Base-by-base conservation (phyloP, 1,139 yeast genomes). In the Saccharomyces hybrid region DNA sequence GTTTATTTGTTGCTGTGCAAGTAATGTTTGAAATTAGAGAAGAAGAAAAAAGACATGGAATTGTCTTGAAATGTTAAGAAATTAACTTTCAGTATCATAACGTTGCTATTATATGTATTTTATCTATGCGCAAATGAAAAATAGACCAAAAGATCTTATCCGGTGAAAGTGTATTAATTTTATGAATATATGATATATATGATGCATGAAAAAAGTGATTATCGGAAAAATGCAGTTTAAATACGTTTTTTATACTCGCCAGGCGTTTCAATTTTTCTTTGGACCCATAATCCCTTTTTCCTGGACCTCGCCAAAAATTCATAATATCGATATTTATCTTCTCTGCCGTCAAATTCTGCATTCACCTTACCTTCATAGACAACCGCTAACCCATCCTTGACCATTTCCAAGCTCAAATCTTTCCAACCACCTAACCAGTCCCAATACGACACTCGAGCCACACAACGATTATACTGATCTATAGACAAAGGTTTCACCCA, bases 1-100 rank as follows among this genome's bases (percentile, higher is more conserved):
- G 88, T 55, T 75, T 93, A 49, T 93, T 86, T 71, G 84, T 89
- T 24, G 98, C 86, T 2, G 84, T 83, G 0, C 98, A 91, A 69
- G 86, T 90, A 28, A 93, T 93, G 99, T 91, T 90, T 74, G 99
- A 95, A 70, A 72, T 87, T 58, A 79, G 99, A 63, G 95, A 89
- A 67, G 75, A 82, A 46, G 99, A 93, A 68, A 84, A 81, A 70
- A 79, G 98, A 64, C 76, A 79, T 54, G 98, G 97, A 1, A 79
- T 91, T 31, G 82, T 86, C 67, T 82, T 90, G 47, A 82, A 88
- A 66, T 93, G 97, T 71, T 91, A 63, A 56, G 11, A 9, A 14
- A 1, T 4, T 19, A 21, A 9, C 11, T 38, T 9, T 38, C 12
- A 16, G 9, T 19, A 19, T 7, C 19, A 16, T 38, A 38, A 16